Conservation (phyloP, 2,329 filamentous ascomycete species). For the Arthrobotrys entomopaga region DNA sequence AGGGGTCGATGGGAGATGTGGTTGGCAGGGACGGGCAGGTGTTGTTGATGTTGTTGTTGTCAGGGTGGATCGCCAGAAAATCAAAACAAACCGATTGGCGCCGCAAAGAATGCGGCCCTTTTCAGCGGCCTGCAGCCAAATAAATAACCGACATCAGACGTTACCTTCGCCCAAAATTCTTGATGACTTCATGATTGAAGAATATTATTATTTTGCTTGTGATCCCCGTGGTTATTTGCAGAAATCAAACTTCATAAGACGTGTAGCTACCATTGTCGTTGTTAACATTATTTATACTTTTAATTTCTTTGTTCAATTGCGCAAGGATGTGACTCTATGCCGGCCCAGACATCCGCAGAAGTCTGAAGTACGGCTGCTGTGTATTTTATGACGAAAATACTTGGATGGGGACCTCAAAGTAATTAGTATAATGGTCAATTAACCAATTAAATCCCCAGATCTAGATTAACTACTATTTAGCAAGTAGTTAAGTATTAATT, state of each 20-base stretch:
- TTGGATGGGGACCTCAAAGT: too few relatives aligned
- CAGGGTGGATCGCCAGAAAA: slow-evolving; percentile 13
- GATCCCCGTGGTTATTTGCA: neutral
- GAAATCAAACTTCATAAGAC: too few relatives aligned
- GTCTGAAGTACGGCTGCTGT: too few relatives aligned
- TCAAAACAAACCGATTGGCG: slow-evolving; percentile 33
- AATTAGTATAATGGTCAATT: too few relatives aligned
- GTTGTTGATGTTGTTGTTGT: slow-evolving; percentile 40
- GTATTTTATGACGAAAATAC: too few relatives aligned
- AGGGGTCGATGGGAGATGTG: neutral
- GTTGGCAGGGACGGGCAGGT: slow-evolving; percentile 10
- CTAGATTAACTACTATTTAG: too few relatives aligned
- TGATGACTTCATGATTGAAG: neutral
- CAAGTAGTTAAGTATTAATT: too few relatives aligned
- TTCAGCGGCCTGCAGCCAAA: slow-evolving; percentile 28
- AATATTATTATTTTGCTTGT: neutral
- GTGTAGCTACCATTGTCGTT: too few relatives aligned
- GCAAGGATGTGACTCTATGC: neutral
- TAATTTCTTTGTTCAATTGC: neutral
- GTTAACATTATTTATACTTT: neutral
- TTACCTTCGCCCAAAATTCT: neutral
- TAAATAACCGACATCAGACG: neutral
- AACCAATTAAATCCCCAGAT: too few relatives aligned
- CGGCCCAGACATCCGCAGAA: too few relatives aligned
- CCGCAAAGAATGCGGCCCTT: slow-evolving; percentile 17